These are phyloP conservation scores for Lithocarpus polystachyus DNA, from an alignment of 306 rosid genomes.

Conservation along the genomic window DNA sequence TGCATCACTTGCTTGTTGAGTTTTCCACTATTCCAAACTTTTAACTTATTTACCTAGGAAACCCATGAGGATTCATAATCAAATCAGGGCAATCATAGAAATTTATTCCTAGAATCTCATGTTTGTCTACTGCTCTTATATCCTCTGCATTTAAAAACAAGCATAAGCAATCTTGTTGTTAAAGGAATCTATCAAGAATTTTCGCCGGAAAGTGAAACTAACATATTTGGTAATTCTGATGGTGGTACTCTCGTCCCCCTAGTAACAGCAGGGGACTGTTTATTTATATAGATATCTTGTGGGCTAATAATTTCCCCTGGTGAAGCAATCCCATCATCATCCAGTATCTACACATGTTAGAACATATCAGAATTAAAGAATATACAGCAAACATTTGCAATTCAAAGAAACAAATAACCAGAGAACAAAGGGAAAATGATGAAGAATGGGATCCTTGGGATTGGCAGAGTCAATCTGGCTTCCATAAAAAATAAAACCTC, in stretches of 20 bases:
- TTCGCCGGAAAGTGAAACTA: neutral
- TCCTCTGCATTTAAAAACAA: conserved; percentile 46
- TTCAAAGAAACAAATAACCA: conserved; percentile 5
- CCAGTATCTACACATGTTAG: conserved; percentile 52
- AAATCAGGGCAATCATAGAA: conserved; percentile 97
- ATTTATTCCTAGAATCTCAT: too few relatives aligned
- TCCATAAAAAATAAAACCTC: too few relatives aligned
- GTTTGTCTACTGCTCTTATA: conserved; percentile 37
- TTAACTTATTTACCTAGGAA: conserved; percentile 60
- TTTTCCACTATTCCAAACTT: neutral
- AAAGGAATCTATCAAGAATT: neutral
- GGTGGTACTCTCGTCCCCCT: conserved; percentile 29
- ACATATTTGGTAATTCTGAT: conserved; percentile 60
- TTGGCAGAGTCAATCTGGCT: neutral
- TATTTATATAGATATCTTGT: conserved; percentile 61
- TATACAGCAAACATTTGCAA: neutral
- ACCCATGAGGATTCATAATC: conserved; percentile 98
- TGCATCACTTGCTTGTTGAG: neutral
- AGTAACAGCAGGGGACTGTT: conserved; percentile 60
- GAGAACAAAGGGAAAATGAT: neutral
- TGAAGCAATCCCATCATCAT: conserved; percentile 91
- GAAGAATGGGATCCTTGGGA: neutral
- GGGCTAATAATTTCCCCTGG: conserved; percentile 83
- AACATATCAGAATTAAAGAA: neutral
- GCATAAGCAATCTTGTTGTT: neutral